Conservation (phyloP, 345 rosid genomes). For the Populus alba region DNA sequence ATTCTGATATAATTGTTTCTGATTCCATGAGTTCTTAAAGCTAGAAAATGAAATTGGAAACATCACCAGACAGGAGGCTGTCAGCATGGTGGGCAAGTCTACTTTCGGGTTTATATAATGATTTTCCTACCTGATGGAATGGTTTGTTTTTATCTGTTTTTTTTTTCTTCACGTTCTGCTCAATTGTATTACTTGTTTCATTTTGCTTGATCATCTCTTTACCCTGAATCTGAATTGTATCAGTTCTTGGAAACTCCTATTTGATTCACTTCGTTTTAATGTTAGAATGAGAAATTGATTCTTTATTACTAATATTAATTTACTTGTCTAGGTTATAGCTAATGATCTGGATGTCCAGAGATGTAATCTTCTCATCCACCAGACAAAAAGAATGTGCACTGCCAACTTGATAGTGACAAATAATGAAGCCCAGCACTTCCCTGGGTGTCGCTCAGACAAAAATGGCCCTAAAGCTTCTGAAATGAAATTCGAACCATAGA, state of each 20-base stretch:
- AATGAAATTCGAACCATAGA: constrained; percentile 31
- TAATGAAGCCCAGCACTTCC: constrained; percentile 96
- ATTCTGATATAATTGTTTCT: constrained; percentile 29
- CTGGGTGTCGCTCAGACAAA: constrained; percentile 62
- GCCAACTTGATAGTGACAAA: constrained; percentile 89
- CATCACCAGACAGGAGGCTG: constrained; percentile 96
- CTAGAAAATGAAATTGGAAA: constrained; percentile 94
- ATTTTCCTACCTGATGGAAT: constrained; percentile 60
- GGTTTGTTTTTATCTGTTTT: constrained; percentile 50
- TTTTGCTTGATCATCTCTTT: constrained; percentile 3
- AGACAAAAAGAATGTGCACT: constrained; percentile 96
- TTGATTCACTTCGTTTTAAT: constrained; percentile 3
- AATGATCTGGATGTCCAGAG: constrained; percentile 97
- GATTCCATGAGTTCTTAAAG: constrained; percentile 95
- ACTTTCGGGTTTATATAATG: neutral
- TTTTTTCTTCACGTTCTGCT: neutral
- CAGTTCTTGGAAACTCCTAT: neutral
- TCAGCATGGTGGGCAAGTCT: constrained; percentile 75
- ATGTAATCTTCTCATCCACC: constrained; percentile 96
- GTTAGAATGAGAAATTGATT: constrained; percentile 10
- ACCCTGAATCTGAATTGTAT: neutral
- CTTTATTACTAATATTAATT: neutral
- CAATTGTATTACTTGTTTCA: constrained; percentile 1
- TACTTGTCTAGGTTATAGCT: constrained; percentile 63
- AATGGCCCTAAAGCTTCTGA: constrained; percentile 28